A percentile compares a stretch with the other conserved stretches of the same genome.
These are phyloP conservation scores for Trichodelitschia bisporula DNA, from an alignment of 495 filamentous ascomycete species.

Conservation along the genomic window DNA sequence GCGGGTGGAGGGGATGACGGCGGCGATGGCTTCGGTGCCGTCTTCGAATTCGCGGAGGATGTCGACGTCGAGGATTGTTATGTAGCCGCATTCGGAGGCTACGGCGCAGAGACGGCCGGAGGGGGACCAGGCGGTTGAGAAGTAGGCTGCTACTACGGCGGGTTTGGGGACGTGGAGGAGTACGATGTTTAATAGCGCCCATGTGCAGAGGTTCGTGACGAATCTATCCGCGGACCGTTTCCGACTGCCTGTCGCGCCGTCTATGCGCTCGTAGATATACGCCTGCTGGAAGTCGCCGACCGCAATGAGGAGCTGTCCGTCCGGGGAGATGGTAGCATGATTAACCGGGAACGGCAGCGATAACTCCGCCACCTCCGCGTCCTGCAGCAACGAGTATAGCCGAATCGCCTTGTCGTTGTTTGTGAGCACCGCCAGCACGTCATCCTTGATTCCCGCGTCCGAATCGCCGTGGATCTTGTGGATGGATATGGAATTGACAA, in stretches of 20 bases:
- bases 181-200: constrained; percentile 8
- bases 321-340: constrained; percentile 74
- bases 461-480: constrained; percentile 21
- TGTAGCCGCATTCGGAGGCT: constrained; percentile 45
- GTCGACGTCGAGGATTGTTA: constrained; percentile 39
- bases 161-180: constrained; percentile 10
- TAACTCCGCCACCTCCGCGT: constrained; percentile 36
- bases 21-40: constrained; percentile 19
- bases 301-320: constrained; percentile 54
- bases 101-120: constrained; percentile 42
- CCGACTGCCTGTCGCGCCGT: constrained; percentile 3
- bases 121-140: constrained; percentile 47
- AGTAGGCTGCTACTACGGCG: constrained; percentile 21
- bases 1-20: constrained; percentile 19
- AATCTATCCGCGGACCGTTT: too few species aligned
- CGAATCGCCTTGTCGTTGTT: constrained; percentile 83
- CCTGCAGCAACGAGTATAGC: constrained; percentile 44
- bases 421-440: constrained; percentile 42
- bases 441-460: constrained; percentile 20
- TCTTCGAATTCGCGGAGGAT: constrained; percentile 15
- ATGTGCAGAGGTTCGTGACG: too few species aligned
- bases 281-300: constrained; percentile 66
- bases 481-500: constrained; percentile 51
- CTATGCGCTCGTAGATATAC: constrained; percentile 44
- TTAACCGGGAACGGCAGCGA: constrained; percentile 65